phyloP scores from a whole-genome alignment of 306 rosid genomes.

The Oemleria cerasiformis region DNA sequence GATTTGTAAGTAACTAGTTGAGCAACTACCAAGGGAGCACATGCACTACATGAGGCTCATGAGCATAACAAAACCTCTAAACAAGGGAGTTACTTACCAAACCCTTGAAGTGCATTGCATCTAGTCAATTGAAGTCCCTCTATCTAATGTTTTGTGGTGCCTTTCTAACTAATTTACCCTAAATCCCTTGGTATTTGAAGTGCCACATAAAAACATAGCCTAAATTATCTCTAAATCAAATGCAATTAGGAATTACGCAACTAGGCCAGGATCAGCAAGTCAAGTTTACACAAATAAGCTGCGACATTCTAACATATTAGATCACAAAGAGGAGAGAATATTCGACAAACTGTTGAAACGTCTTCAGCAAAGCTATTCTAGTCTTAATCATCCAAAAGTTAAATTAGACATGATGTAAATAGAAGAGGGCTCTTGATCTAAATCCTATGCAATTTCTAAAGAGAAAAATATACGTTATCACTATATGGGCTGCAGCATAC shows the following conservation, averaged over 20 bases:
- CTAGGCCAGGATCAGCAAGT: not conserved
- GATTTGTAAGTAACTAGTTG: too few species aligned
- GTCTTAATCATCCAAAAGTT: not conserved
- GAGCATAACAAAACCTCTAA: too few species aligned
- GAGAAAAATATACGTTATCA: constrained; percentile 17
- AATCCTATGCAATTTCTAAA: constrained; percentile 8
- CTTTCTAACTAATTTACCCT: too few species aligned
- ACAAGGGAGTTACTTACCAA: too few species aligned
- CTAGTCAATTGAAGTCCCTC: too few species aligned
- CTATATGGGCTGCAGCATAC: constrained; percentile 37
- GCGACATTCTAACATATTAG: not conserved
- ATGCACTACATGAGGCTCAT: too few species aligned
- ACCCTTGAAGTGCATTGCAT: too few species aligned
- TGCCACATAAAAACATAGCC: too few species aligned
- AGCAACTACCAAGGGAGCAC: too few species aligned
- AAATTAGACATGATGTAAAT: not conserved
- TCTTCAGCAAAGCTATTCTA: not conserved
- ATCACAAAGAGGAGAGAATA: not conserved
- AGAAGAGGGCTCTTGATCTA: not conserved
- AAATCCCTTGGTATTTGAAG: too few species aligned
- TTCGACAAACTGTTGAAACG: not conserved
- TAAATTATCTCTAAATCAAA: not conserved
- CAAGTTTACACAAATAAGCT: not conserved
- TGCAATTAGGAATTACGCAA: not conserved
- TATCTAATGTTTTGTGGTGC: too few species aligned